Conservation (phyloP, 2,329 filamentous ascomycete species). For the Colletotrichum sp. region DNA sequence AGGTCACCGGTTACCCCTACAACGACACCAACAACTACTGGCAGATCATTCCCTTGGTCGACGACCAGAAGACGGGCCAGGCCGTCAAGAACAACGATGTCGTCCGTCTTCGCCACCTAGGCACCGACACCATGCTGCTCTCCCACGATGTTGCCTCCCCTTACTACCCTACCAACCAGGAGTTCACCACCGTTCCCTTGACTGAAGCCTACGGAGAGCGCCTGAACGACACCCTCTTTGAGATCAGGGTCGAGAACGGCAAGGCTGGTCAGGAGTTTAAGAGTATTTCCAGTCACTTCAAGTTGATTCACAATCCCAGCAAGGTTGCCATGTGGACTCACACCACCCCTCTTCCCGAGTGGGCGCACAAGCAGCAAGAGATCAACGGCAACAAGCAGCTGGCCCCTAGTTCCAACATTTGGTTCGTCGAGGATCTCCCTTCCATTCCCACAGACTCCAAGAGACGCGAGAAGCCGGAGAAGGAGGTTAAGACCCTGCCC, state of each 20-base stretch:
- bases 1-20: conserved; percentile 96
- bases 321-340: conserved; percentile 99
- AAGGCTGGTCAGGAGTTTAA: conserved; percentile 86
- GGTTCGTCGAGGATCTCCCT: conserved; percentile 92
- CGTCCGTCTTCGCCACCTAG: conserved; percentile 83
- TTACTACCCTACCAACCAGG: conserved; percentile 96
- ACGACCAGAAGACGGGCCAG: conserved; percentile 62
- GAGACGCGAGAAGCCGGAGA: conserved; percentile 76
- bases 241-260: conserved; percentile 86
- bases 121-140: conserved; percentile 83
- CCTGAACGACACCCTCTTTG: conserved; percentile 89
- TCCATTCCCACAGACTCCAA: conserved; percentile 73
- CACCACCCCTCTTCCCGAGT: conserved; percentile 91
- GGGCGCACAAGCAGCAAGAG: conserved; percentile 96
- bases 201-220: conserved; percentile 77
- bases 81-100: conserved; percentile 83
- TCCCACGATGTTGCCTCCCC: conserved; percentile 98
- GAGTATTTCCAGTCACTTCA: conserved; percentile 91
- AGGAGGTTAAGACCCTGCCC: conserved; percentile 80
- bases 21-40: conserved; percentile 99
- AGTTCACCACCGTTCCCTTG: conserved; percentile 83
- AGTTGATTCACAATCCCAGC: conserved; percentile 90
- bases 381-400: conserved; percentile 99
- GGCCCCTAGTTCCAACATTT: conserved; percentile 86
- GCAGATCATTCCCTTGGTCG: conserved; percentile 80